phyloP scores from a whole-genome alignment of 2,329 filamentous ascomycete genomes.

The Diplodia intermedia region DNA sequence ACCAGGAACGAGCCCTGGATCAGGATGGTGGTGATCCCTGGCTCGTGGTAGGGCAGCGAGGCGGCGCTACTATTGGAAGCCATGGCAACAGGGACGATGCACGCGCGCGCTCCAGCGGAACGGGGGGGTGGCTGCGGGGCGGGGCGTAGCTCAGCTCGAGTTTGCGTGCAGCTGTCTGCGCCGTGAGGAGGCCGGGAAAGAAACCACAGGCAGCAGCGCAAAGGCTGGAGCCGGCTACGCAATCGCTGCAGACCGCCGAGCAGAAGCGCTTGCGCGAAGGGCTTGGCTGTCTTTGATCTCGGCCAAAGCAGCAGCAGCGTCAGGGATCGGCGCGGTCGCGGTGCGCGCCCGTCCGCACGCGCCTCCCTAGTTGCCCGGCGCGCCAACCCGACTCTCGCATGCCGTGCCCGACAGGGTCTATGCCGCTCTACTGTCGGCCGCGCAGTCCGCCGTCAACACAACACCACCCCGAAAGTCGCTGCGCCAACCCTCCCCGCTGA shows the following conservation, averaged over 20 bases:
- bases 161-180: background rate
- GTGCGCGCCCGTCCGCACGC: constrained; percentile 19
- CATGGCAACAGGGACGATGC: constrained; percentile 6
- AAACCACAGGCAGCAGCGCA: background rate
- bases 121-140: background rate
- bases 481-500: constrained; percentile 11
- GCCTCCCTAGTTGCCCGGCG: constrained; percentile 26
- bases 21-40: constrained; percentile 65
- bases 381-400: constrained; percentile 18
- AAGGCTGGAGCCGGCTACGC: background rate
- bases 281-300: constrained; percentile 6
- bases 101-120: constrained; percentile 15
- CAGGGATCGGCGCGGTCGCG: constrained; percentile 22
- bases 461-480: constrained; percentile 5
- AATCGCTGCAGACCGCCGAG: background rate
- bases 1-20: constrained; percentile 68
- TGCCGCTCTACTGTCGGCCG: constrained; percentile 25
- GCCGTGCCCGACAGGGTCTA: constrained; percentile 30
- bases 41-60: constrained; percentile 67
- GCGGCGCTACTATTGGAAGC: constrained; percentile 32
- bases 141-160: background rate
- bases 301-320: constrained; percentile 15
- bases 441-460: constrained; percentile 28
- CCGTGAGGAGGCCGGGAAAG: background rate
- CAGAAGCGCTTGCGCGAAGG: background rate